Base-by-base conservation (phyloP, 805 yeast genomes). In the Brettanomyces anomalus region DNA sequence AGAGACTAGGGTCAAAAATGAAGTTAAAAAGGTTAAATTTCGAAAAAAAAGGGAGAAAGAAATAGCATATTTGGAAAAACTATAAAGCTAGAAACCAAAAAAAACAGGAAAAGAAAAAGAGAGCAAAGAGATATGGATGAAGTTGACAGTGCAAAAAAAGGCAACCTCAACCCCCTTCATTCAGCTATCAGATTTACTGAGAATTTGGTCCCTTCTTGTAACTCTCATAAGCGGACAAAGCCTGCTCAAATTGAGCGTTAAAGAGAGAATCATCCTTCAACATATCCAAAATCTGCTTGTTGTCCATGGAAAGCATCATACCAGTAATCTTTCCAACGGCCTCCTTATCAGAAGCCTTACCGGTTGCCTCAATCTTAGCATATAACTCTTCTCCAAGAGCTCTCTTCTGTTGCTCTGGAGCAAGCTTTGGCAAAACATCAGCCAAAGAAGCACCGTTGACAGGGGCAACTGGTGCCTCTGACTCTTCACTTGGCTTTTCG, bases 251-350 rank as follows among this genome's bases (percentile, higher is more conserved):
- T 67, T 88, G 95, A 66, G 80, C 79, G 72, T 81, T 81, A 74
- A 93, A 85, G 55, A 83, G 77, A 57, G 79, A 88, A 52, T 87
- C 96, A 65, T 89, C 93, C 62, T 86, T 94, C 66, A 87, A 78
- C 65, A 90, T 75, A 49, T 84, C 83, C 60, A 89, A 70, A 57
- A 93, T 85, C 71, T 90, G 96, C 60, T 79, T 79, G 69, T 85
- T 85, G 62, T 88, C 94, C 79, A 90, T 80, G 64, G 89, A 96
- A 62, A 93, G 78, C 74, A 93, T 79, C 97, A 93, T 93, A 74
- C 97, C 97, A 53, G 98, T 93, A 65, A 93, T 86, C 75, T 89
- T 90, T 72, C 96, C 96, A 54, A 97, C 97, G 60, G 95, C 87
- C 70, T 88, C 96, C 46, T 83, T 84, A 62, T 88, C 95, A 57